A percentile compares a stretch with the other conserved stretches of the same genome.
Conservation (phyloP, 1,284 basidiomycete species). For the Thelephora terrestris region DNA sequence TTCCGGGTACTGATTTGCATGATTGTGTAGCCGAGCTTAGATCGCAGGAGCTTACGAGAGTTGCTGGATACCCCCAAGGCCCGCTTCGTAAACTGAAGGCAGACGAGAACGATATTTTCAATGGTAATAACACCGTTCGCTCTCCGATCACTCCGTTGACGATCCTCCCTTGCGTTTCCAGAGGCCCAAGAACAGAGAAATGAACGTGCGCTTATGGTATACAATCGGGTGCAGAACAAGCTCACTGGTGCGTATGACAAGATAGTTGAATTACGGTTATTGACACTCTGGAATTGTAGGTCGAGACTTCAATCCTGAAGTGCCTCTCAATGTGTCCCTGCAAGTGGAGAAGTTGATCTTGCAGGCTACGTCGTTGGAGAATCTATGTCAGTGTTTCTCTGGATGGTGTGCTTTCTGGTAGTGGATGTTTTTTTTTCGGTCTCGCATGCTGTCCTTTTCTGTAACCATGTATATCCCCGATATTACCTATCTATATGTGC, state of each 20-base stretch:
- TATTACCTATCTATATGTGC: not conserved
- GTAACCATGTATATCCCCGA: not conserved
- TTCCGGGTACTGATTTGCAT: conserved; percentile 8
- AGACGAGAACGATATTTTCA: conserved; percentile 77
- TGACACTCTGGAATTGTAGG: conserved; percentile 32
- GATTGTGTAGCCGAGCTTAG: conserved; percentile 36
- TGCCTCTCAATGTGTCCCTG: conserved; percentile 56
- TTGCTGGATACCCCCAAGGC: conserved; percentile 64
- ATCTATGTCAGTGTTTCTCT: conserved; percentile 92
- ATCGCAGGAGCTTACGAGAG: conserved; percentile 53
- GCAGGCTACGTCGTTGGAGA: conserved; percentile 87
- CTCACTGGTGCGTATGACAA: conserved; percentile 56
- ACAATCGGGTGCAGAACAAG: conserved; percentile 90
- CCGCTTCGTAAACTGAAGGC: conserved; percentile 67
- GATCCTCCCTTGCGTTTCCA: conserved; percentile 19
- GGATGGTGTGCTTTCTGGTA: conserved; percentile 59
- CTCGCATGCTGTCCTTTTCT: not conserved
- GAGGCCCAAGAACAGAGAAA: conserved; percentile 83
- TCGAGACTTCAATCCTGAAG: conserved; percentile 82
- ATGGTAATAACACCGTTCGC: conserved; percentile 33
- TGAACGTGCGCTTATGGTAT: conserved; percentile 81
- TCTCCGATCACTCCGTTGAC: not conserved
- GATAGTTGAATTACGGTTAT: conserved; percentile 1
- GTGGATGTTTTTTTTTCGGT: conserved; percentile 3
- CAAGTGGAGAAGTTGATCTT: conserved; percentile 89